These are phyloP conservation scores for Neofusicoccum sp. DNA, from an alignment of 2,329 filamentous ascomycete species.

Conservation along the genomic window DNA sequence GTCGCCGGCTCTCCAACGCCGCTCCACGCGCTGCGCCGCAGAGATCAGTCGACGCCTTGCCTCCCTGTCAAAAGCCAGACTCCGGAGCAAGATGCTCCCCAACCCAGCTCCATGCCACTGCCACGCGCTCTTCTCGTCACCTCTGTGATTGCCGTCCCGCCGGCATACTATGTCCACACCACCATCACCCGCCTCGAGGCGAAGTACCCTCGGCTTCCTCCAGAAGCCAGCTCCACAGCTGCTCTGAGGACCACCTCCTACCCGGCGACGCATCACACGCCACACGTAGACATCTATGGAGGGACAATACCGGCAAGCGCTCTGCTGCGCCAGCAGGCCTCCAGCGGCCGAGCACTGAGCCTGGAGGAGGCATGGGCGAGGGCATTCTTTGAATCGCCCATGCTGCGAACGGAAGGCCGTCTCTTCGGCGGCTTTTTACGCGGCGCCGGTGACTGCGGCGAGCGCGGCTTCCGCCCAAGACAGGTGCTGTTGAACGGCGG, in stretches of 20 bases:
- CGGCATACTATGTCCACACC: not conserved
- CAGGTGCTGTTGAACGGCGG: conserved; percentile 1
- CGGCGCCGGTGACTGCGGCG: conserved; percentile 7
- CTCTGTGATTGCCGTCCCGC: not conserved
- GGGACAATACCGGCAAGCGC: not conserved
- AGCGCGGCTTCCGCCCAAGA: not conserved
- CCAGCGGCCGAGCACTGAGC: not conserved
- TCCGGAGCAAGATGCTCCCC: not conserved
- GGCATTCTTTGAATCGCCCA: conserved; percentile 3
- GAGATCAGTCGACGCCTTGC: not conserved
- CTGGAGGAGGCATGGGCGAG: conserved; percentile 8
- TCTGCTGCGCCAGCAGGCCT: not conserved
- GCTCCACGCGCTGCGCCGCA: not conserved
- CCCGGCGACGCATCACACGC: conserved; percentile 7
- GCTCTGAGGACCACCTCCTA: not conserved
- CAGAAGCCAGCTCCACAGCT: not conserved
- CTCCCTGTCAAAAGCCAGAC: not conserved
- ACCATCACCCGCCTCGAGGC: conserved; percentile 5
- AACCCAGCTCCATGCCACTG: not conserved
- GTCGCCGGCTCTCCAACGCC: no score
- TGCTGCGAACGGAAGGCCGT: not conserved
- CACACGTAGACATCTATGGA: conserved; percentile 9
- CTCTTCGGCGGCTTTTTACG: not conserved
- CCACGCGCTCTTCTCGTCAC: not conserved
- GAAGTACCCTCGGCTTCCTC: not conserved